Conservation (phyloP, 345 rosid genomes). For the Gossypium longicalyx region DNA sequence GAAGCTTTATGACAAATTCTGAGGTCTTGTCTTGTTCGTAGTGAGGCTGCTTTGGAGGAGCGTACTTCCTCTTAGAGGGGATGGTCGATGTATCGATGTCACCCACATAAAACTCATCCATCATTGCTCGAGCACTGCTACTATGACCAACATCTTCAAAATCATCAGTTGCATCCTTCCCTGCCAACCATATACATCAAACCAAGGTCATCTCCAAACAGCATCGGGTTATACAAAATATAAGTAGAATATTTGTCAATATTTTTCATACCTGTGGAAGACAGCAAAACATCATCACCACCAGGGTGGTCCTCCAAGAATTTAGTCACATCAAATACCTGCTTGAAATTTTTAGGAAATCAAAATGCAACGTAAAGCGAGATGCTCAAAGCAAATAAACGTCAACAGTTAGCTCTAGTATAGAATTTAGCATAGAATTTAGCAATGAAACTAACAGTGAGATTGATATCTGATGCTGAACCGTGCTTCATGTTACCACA, state of each 20-base stretch:
- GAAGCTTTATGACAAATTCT: conserved; percentile 62
- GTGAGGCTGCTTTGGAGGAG: conserved; percentile 66
- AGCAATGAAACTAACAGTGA: background rate
- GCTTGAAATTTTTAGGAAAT: conserved; percentile 12
- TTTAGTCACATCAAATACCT: conserved; percentile 75
- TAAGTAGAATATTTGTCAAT: background rate
- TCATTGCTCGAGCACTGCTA: conserved; percentile 71
- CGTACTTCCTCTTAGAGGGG: conserved; percentile 47
- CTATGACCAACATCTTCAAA: conserved; percentile 97
- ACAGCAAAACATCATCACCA: conserved; percentile 73
- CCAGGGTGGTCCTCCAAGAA: conserved; percentile 86
- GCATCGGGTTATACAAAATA: background rate
- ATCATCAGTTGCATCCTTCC: conserved; percentile 92
- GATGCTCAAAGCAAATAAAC: background rate
- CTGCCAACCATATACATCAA: conserved; percentile 26
- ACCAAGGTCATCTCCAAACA: background rate
- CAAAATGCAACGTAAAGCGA: background rate
- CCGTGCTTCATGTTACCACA: background rate
- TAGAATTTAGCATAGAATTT: background rate
- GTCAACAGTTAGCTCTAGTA: background rate
- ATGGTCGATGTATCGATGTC: conserved; percentile 61
- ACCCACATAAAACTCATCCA: conserved; percentile 81
- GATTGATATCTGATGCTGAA: background rate
- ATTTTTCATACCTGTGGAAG: conserved; percentile 47
- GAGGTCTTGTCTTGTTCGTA: conserved; percentile 75